These are phyloP conservation scores for Vitis vinifera DNA, from an alignment of 164 flowering plant species.

Conservation along the genomic window DNA sequence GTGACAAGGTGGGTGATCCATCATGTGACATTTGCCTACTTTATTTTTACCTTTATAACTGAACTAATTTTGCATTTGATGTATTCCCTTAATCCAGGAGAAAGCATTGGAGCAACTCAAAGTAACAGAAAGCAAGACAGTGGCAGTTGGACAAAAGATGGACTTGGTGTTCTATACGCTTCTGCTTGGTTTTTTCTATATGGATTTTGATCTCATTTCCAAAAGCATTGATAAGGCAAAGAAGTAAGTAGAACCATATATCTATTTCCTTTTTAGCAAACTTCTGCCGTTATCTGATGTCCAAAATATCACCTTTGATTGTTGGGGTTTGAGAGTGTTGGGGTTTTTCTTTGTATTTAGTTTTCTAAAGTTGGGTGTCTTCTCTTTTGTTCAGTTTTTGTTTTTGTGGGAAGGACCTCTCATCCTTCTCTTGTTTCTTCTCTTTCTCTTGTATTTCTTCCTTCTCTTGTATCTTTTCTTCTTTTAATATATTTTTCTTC, in stretches of 20 bases:
- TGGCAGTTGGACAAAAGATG: conserved; percentile 99
- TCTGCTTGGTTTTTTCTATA: conserved; percentile 85
- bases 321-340: too few species aligned
- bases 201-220: conserved; percentile 96
- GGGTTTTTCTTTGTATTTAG: too few species aligned
- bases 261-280: neutral
- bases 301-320: neutral
- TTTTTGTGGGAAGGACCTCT: too few species aligned
- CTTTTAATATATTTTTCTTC: too few species aligned
- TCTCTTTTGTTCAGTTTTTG: too few species aligned
- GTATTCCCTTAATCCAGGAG: conserved; percentile 44
- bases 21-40: neutral
- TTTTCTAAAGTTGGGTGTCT: too few species aligned
- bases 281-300: neutral
- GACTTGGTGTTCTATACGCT: conserved; percentile 88
- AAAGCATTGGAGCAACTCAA: conserved; percentile 93
- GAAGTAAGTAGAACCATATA: conserved; percentile 49
- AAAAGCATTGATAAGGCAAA: conserved; percentile 97
- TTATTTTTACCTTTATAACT: neutral
- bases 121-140: conserved; percentile 90
- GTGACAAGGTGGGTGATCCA: conserved; percentile 64
- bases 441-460: too few species aligned
- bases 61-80: neutral
- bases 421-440: too few species aligned
- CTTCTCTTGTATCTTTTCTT: too few species aligned